Evolutionary conservation across 176 grass and related monocot species (phyloP).

Genomic region (Carex cristatella): DNA sequence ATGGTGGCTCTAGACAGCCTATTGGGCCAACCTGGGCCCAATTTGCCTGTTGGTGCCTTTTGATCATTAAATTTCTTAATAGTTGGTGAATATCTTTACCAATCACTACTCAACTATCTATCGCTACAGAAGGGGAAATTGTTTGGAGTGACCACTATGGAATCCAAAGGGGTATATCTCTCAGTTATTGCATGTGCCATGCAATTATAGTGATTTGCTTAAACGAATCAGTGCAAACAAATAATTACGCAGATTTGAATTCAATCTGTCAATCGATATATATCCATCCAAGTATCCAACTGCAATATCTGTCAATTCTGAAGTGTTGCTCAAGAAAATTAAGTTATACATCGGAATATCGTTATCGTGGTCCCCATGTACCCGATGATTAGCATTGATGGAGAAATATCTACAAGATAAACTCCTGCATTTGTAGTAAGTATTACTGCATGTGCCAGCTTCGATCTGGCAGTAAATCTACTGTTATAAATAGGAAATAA

Average conservation of each 20-base stretch:
- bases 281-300: background rate
- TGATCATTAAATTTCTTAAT: background rate
- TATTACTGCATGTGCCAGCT: too few relatives aligned
- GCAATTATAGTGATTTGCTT: background rate
- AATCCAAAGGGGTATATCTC: constrained; percentile 13
- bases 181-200: background rate
- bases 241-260: background rate
- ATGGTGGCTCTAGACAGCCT: constrained; percentile 16
- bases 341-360: background rate
- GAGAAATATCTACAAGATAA: background rate
- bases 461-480: background rate
- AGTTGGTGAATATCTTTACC: constrained; percentile 14
- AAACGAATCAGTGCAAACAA: background rate
- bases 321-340: background rate
- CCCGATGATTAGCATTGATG: background rate
- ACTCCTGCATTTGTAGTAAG: background rate
- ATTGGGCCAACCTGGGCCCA: constrained; percentile 14
- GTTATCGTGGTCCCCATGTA: background rate
- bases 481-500: background rate
- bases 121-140: background rate
- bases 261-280: background rate
- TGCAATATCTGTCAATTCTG: background rate
- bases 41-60: constrained; percentile 15
- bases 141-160: background rate
- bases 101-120: background rate